Evolutionary conservation across 768 basidiomycete species (phyloP), one percentile per base, ranked within the genome.

Genomic region (Collybia sordida): DNA sequence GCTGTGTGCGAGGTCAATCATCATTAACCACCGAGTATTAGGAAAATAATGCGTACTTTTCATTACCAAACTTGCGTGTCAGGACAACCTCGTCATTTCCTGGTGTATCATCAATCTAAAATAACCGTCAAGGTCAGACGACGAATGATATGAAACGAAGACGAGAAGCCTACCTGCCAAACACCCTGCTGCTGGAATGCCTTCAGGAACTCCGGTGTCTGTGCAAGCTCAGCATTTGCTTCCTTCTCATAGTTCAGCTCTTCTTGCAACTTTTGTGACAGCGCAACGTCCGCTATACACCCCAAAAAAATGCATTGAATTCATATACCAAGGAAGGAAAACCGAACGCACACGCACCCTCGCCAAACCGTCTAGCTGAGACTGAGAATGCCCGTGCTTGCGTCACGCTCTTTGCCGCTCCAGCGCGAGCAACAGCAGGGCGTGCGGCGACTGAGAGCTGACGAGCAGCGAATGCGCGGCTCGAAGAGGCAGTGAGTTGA

Each of bases 181-280:
- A 88, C 67, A 22, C 86, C 85, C 61, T 85, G 76, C 45, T 68
- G 73, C 63, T 82, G 80, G 79, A 98, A 93, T 12, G 76, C 65
- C 60, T 80, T 81, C 61, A 98, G 60, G 64, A 93, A 95, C 40
- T 90, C 89, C 23, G 94, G 93, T 22, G 62, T 61, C 1, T 63
- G 69, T 0, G 61, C 51, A 9, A 62, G 47, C 25, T 62, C 61
- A 25, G 69, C 63, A 8, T 72, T 68, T 21, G 75, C 71, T 59
- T 93, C 86, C 52, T 81, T 73, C 73, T 99, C 95, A 64, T 88
- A 97, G 60, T 85, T 75, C 59, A 97, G 77, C 73, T 98, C 96
- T 64, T 89, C 84, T 43, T 77, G 66, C 42, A 96, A 74, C 59
- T 88, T 91, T 62, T 86, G 78, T 8, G 83, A 74, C 37, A 98